Evolutionary conservation across 768 basidiomycete species (phyloP), one percentile per base, ranked within the genome.

Genomic region (Lactifluus piperatus): DNA sequence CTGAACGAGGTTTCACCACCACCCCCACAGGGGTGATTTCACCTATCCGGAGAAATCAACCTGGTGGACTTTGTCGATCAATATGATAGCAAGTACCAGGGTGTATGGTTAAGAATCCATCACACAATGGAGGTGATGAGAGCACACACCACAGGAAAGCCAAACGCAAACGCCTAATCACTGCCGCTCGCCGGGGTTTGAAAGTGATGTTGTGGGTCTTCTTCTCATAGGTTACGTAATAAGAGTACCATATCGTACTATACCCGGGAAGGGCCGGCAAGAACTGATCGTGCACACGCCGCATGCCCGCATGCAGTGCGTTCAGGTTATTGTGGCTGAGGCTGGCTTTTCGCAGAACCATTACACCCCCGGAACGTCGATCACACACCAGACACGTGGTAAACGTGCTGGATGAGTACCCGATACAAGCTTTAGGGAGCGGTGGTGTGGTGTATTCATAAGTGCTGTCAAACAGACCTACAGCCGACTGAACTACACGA

Each of bases 1-100:
- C 47, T 48, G 54, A 56, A 56, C 8, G 54, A 27, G 54, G 16
- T 5, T 36, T n/a, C n/a, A n/a, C n/a, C n/a, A n/a, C n/a, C n/a
- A n/a, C n/a, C n/a, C n/a, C n/a, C n/a, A 48, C 47, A 48, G 47
- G 54, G 47, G 34, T n/a, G n/a, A n/a, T n/a, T n/a, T n/a, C n/a
- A n/a, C n/a, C n/a, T 11, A 34, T 11, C 34, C 34, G 1, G 13
- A 7, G 6, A 13, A 7, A 1, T 45, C n/a, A n/a, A 22, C 29
- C 29, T 20, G 18, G 43, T 36, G 13, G 52, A 32, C 41, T 45
- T 16, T 5, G n/a, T 26, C 32, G 44, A 34, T 46, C 54, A 16
- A 46, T 54, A 13, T 46, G 24, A 45, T 4, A 32, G 43, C 22
- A 26, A 44, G 20, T 8, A 32, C 24, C 16, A 18, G 32, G 36